Evolutionary conservation across 441 rosid species (phyloP), one percentile per base, ranked within the genome.

Genomic region (Adansonia grandidieri): DNA sequence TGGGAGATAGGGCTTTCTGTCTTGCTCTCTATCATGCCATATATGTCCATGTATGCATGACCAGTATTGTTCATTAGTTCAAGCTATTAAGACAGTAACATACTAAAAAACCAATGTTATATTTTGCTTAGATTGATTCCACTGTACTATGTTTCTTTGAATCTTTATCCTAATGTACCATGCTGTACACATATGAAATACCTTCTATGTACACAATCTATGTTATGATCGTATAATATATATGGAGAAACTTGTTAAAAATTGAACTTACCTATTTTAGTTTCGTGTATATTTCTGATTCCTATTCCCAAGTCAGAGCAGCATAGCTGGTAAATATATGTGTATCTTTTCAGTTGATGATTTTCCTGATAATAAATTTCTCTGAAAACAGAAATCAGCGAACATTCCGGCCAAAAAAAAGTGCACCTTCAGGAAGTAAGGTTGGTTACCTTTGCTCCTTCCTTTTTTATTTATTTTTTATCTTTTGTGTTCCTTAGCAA

Each of bases 401-500:
- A 85, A 96, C 98, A 63, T 96, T 96, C 82, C 98, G 99, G 76
- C 99, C 99, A 4, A 96, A 96, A 78, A 96, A 96, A 89, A 93
- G 97, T 66, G 97, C 98, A 15, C 98, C 99, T 32, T 92, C 99
- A 0, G 99, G 99, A 81, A 96, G 99, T 82, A 96, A 96, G 99
- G 98, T 96, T 75, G 60, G 91, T 84, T 32, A 37, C 64, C 40
- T 64, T 58, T 64, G 74, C 57, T 75, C 37, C 65, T 74, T 51
- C 58, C 28, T 45, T 40, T 50, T 56, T 1, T 24, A n/a, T n/a
- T n/a, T n/a, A 1, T 28, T 28, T 32, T 32, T 32, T 2, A 2
- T 32, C 3, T 32, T 32, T 32, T 32, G 4, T 2, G 37, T 32
- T 22, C 42, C 37, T 51, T 71, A 61, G 20, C 58, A 47, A 28